phyloP scores from a whole-genome alignment of 1,284 basidiomycete genomes.

The Pholiota adiposa region DNA sequence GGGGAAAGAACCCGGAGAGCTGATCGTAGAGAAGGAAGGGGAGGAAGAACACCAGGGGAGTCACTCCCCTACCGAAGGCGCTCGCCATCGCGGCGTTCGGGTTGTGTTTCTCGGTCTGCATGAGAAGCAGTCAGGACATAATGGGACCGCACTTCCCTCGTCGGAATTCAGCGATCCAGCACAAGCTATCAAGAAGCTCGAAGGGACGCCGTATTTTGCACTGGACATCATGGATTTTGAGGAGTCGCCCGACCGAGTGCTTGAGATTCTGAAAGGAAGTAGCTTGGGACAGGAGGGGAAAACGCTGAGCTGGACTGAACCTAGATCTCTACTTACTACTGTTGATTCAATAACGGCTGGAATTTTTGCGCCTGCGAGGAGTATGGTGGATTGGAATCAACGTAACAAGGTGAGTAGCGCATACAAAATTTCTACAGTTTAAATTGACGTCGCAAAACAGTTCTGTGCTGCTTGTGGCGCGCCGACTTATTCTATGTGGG shows the following conservation, averaged over 20 bases:
- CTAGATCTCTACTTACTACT: constrained; percentile 60
- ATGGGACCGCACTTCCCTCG: constrained; percentile 53
- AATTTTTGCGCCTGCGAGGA: constrained; percentile 77
- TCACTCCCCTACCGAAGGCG: constrained; percentile 57
- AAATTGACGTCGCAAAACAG: constrained; percentile 37
- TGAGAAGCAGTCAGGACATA: constrained; percentile 55
- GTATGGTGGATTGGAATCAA: constrained; percentile 88
- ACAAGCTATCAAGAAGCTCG: constrained; percentile 57
- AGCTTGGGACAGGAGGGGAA: constrained; percentile 41
- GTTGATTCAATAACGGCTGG: constrained; percentile 67
- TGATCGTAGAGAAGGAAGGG: constrained; percentile 39
- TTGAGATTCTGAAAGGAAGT: constrained; percentile 47
- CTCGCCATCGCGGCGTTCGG: constrained; percentile 58
- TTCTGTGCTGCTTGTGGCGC: constrained; percentile 92
- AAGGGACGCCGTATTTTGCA: constrained; percentile 81
- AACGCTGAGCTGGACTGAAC: constrained; percentile 67
- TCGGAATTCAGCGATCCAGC: constrained; percentile 60
- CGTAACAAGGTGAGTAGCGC: constrained; percentile 70
- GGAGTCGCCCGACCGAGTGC: constrained; percentile 42
- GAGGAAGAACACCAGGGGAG: constrained; percentile 30
- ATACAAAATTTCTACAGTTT: background rate
- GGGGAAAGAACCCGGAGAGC: constrained; percentile 54
- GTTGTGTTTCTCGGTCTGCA: constrained; percentile 74
- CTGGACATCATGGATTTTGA: constrained; percentile 69
- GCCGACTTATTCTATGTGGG: constrained; percentile 87